Evolutionary conservation across 192 early-diverging fungal species (phyloP).

Genomic region (Cetraspora pellucida): DNA sequence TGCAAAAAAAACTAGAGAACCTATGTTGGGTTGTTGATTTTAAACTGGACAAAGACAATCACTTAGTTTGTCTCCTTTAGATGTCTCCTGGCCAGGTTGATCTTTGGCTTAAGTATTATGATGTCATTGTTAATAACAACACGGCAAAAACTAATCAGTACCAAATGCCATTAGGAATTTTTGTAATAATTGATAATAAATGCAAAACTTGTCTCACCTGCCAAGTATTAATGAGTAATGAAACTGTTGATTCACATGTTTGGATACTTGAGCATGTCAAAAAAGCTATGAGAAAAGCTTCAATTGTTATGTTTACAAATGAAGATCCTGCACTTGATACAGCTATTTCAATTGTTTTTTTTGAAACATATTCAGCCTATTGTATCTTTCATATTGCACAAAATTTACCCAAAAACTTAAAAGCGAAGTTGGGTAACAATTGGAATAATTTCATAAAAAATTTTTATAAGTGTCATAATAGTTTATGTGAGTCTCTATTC

Average conservation of each 20-base stretch:
- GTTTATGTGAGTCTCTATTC: neutral
- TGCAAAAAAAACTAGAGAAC: neutral
- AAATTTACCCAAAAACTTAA: neutral
- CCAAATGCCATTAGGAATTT: neutral
- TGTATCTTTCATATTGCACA: neutral
- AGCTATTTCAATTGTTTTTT: neutral
- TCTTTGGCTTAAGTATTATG: constrained; percentile 24
- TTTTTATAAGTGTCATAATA: neutral
- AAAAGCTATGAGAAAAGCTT: neutral
- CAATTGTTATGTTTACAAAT: neutral
- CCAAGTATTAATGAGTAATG: neutral
- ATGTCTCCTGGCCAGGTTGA: constrained; percentile 1
- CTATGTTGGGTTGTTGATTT: neutral
- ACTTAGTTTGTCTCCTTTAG: neutral
- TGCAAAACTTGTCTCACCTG: neutral
- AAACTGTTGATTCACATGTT: neutral
- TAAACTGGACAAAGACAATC: neutral
- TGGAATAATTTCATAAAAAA: neutral
- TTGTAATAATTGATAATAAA: constrained; percentile 18
- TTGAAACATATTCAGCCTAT: too few relatives aligned
- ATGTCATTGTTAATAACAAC: constrained; percentile 24
- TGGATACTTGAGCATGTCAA: neutral
- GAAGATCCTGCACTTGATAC: neutral
- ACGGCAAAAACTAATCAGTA: constrained; percentile 10
- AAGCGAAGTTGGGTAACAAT: neutral